Conservation (phyloP, 2,329 filamentous ascomycete genomes). For the Arthrobotrys megalospora region DNA sequence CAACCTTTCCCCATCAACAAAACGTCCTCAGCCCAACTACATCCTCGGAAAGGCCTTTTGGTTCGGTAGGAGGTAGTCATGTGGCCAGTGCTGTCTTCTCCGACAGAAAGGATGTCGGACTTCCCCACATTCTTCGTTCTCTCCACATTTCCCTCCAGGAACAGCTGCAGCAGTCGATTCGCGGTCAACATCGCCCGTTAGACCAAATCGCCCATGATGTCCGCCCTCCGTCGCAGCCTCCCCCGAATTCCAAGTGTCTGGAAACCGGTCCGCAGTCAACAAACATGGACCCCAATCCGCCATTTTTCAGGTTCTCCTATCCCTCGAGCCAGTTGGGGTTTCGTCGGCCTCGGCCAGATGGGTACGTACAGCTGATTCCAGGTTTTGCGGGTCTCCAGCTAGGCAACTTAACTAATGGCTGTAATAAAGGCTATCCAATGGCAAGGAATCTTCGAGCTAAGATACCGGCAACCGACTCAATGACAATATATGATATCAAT, state of each 20-base stretch:
- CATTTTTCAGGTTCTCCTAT: conserved; percentile 70
- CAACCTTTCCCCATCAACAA: conserved; percentile 49
- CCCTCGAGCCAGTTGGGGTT: conserved; percentile 72
- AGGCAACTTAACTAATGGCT: conserved; percentile 35
- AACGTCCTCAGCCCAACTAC: conserved; percentile 25
- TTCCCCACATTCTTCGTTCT: conserved; percentile 20
- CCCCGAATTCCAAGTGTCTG: conserved; percentile 12
- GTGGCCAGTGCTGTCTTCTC: conserved; percentile 26
- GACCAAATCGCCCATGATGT: conserved; percentile 21
- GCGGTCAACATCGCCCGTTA: background rate
- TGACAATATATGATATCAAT: conserved; percentile 79
- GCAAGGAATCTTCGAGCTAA: conserved; percentile 79
- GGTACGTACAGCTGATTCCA: conserved; percentile 68
- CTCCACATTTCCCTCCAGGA: background rate
- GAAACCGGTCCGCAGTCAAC: background rate
- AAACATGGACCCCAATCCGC: conserved; percentile 34
- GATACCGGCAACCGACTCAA: conserved; percentile 74
- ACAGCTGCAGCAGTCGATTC: background rate
- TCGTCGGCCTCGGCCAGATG: conserved; percentile 76
- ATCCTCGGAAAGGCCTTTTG: conserved; percentile 45
- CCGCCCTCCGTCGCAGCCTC: conserved; percentile 25
- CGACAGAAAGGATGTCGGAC: conserved; percentile 12
- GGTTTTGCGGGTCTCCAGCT: conserved; percentile 47
- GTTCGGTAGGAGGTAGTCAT: conserved; percentile 32
- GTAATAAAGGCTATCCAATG: conserved; percentile 76